Base-by-base conservation (phyloP, 257 asterid genomes). In the Primulina huaijiensis region DNA sequence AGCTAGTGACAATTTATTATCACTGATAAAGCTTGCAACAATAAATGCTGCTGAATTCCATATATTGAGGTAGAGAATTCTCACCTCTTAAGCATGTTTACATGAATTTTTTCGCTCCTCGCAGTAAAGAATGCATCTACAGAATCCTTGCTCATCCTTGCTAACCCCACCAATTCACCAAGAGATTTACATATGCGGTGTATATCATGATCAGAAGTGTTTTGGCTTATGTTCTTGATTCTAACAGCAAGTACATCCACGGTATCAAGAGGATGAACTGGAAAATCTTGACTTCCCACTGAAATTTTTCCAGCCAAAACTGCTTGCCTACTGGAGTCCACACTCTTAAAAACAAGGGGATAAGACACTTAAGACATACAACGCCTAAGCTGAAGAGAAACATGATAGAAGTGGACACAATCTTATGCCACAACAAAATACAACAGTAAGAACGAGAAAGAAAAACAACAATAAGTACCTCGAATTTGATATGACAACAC, bases 161-260 rank as follows among this genome's bases (percentile, higher is more conserved):
- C 3, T 70, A 87, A 78, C 50, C 89, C 89, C 71, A 73, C 82
- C 7, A 84, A 77, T 46, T 65, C 78, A 76, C 89, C 89, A 60
- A 70, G 55, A 31, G 80, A 61, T 73, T 77, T 83, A 76, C 86
- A 85, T 64, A 65, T 72, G 16, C 73, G 69, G 56, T 82, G 84
- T 21, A 85, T 72, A 14, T 38, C 68, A 23, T 53, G 67, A 62
- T 72, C 78, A 71, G 80, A 14, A 69, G 86, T 76, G 58, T 66
- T 70, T n/a, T 69, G 6, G 3, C 64, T 63, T 64, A 85, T 77
- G 75, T 77, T 84, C 66, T 71, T 62, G 78, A 87, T 83, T 76
- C 83, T 81, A 72, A 87, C 57, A 23, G 76, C 73, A 62, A 77
- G 83, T 21, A 78, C 37, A 35, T 72, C 69, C 31, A 76, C 75